These are phyloP conservation scores for Fusarium longipes DNA, from an alignment of 2,329 filamentous ascomycete genomes.

Conservation along the genomic window DNA sequence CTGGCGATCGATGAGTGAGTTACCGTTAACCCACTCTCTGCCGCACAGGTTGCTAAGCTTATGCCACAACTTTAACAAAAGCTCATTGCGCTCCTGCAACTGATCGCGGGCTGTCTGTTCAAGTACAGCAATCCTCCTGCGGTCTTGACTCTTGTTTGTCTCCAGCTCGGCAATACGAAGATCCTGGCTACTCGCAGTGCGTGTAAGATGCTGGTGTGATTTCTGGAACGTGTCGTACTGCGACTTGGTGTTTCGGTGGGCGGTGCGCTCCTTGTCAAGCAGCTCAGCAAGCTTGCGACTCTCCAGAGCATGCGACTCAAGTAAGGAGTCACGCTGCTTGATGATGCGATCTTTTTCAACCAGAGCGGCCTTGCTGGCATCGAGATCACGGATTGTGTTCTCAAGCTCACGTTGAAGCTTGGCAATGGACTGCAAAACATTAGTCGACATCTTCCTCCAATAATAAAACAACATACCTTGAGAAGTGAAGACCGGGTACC, in stretches of 20 bases:
- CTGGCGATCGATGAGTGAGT: constrained; percentile 89
- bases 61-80: constrained; percentile 91
- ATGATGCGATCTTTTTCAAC: constrained; percentile 93
- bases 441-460: constrained; percentile 15
- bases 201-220: constrained; percentile 86
- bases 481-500: constrained; percentile 88
- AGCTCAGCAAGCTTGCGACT: constrained; percentile 85
- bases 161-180: constrained; percentile 88
- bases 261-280: constrained; percentile 88
- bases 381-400: constrained; percentile 83
- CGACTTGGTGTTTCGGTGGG: constrained; percentile 85
- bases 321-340: constrained; percentile 85
- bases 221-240: constrained; percentile 90
- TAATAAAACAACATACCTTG: constrained; percentile 64
- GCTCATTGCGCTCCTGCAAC: constrained; percentile 86
- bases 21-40: constrained; percentile 89
- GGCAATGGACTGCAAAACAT: constrained; percentile 73
- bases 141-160: constrained; percentile 79
- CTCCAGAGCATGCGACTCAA: constrained; percentile 91
- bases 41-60: constrained; percentile 87
- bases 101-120: constrained; percentile 89
- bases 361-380: constrained; percentile 78
- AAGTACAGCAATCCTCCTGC: constrained; percentile 77
- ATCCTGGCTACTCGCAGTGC: constrained; percentile 87
- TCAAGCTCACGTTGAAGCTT: constrained; percentile 91